Evolutionary conservation across 1,284 basidiomycete species (phyloP), one percentile per base, ranked within the genome.

Genomic region (Ustilago sp.): DNA sequence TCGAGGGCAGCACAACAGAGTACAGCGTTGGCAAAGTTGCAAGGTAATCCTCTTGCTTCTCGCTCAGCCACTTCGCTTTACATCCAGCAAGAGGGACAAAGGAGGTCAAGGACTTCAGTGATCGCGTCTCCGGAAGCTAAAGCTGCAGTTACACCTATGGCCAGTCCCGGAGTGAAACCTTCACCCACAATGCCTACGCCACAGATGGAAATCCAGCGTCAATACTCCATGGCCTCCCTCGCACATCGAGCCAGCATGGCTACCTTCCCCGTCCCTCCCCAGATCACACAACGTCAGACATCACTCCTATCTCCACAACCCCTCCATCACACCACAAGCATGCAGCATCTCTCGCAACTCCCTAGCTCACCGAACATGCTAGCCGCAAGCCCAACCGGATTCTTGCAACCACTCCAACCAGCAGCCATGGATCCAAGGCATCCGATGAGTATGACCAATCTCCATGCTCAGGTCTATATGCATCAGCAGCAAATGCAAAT

Each of bases 371-470:
- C 62, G 7, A 48, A 34, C 38, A 61, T 74, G 70, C 52, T 68
- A 7, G 31, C 54, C 5, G 19, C 59, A 41, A 58, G 59, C 48
- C 62, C 48, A 35, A 50, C 48, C 4, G 48, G 28, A 5, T 50
- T 50, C 13, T 50, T 50, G 48, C 23, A 32, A 31, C 48, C 48
- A 13, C 48, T 50, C 4, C 15, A 15, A 31, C 48, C 48, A 50
- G 48, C 48, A 50, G 51, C 38, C 12, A 31, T 35, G 31, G 64
- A 65, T n/a, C 51, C 68, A 11, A 48, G 59, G 0, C 55, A 71
- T 17, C 64, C 68, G 55, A 71, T 76, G 68, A 76, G 74, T 63
- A 71, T 65, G 68, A 76, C 64, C 4, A 71, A 68, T 32, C 47
- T 76, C 3, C 64, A 64, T 35, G 74, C 74, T 8, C 74, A 76